A percentile compares a stretch with the other conserved stretches of the same genome.
Conservation (phyloP, 139 green algal genomes). For the Coelastrella sp. region DNA sequence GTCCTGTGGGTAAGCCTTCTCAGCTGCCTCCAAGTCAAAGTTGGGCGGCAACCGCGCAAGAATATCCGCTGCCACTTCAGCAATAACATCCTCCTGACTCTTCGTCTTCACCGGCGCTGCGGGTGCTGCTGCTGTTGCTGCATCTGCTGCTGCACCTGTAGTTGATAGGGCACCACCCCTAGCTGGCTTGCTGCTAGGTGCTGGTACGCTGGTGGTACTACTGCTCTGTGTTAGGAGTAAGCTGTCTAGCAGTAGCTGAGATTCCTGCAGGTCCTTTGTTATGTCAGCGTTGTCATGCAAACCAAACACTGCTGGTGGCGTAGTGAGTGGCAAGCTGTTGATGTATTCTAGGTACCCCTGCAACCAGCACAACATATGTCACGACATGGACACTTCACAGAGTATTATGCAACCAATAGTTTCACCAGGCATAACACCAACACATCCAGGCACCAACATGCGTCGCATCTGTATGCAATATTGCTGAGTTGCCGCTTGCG, state of each 20-base stretch:
- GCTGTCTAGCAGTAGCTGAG: slow-evolving; percentile 70
- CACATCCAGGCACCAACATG: too few species aligned
- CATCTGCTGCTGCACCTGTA: not conserved
- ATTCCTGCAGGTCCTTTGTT: slow-evolving; percentile 82
- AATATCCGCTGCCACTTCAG: slow-evolving; percentile 40
- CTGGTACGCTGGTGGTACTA: slow-evolving; percentile 59
- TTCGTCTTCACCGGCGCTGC: not conserved
- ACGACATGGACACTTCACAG: too few species aligned
- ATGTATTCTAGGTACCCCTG: slow-evolving; percentile 82
- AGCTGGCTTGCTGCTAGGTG: not conserved
- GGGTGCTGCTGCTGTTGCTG: not conserved
- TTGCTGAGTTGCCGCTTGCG: too few species aligned
- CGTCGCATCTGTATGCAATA: too few species aligned
- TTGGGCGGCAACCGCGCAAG: slow-evolving; percentile 67
- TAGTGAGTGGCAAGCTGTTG: slow-evolving; percentile 70
- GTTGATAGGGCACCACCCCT: not conserved
- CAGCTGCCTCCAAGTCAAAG: slow-evolving; percentile 85
- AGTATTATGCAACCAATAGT: too few species aligned
- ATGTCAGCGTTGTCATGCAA: slow-evolving; percentile 96
- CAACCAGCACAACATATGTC: too few species aligned
- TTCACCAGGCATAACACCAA: too few species aligned
- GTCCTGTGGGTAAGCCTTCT: slow-evolving; percentile 74
- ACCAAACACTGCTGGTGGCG: slow-evolving; percentile 92
- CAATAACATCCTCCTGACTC: slow-evolving; percentile 64
- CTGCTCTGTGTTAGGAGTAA: slow-evolving; percentile 64